phyloP scores from a whole-genome alignment of 352 stramenopile genomes.

The Pythium diclinum region DNA sequence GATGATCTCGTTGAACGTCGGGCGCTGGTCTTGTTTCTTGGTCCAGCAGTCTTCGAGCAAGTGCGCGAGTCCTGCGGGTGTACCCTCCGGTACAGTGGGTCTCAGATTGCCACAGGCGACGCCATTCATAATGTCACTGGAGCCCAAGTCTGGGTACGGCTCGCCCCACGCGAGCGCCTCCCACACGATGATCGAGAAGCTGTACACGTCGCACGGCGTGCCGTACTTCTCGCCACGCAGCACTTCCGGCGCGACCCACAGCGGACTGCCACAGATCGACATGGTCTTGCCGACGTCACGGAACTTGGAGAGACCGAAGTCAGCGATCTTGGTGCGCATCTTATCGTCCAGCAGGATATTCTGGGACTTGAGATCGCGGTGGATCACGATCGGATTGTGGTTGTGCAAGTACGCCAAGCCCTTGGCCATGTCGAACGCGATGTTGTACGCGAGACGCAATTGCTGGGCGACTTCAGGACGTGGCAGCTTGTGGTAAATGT shows the following conservation, averaged over 20 bases:
- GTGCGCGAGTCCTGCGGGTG: conserved; percentile 43
- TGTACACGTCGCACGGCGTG: conserved; percentile 81
- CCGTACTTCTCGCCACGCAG: conserved; percentile 80
- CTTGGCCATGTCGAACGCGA: conserved; percentile 89
- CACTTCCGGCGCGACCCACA: conserved; percentile 82
- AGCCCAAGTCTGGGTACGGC: conserved; percentile 74
- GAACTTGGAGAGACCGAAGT: conserved; percentile 85
- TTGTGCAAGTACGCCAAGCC: conserved; percentile 97
- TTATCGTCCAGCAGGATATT: conserved; percentile 81
- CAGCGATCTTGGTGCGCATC: conserved; percentile 82
- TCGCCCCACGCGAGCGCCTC: conserved; percentile 76
- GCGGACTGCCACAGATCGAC: conserved; percentile 77
- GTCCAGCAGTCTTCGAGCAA: conserved; percentile 82
- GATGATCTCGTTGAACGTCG: conserved; percentile 81
- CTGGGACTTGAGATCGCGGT: conserved; percentile 87
- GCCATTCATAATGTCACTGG: conserved; percentile 85
- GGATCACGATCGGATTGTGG: conserved; percentile 96
- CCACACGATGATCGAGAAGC: conserved; percentile 90
- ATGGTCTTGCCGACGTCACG: conserved; percentile 85
- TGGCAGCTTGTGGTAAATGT: conserved; percentile 85
- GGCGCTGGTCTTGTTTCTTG: conserved; percentile 78
- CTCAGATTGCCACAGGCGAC: conserved; percentile 72
- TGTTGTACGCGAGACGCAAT: conserved; percentile 66
- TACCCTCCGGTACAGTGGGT: conserved; percentile 69
- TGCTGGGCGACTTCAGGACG: conserved; percentile 49